Evolutionary conservation across 2,329 filamentous ascomycete species (phyloP), one percentile per base, ranked within the genome.

Genomic region (Colletotrichum lupini): DNA sequence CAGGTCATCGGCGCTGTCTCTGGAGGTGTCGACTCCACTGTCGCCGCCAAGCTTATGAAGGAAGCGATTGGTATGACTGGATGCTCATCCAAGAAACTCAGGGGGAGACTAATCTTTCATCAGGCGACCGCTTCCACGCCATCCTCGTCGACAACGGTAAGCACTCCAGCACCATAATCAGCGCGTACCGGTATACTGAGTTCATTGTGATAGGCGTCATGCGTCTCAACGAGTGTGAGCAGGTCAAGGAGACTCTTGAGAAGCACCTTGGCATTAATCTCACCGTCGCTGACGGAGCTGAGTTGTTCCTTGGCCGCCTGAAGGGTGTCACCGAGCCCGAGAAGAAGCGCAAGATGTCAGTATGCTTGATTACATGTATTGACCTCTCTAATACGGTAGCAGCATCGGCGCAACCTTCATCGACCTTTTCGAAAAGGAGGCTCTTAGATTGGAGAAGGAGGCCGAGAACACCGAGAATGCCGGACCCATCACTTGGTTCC

Each of bases 231-330:
- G 97, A 98, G 83, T 95, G 93, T 76, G 85, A 92, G 76, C 87
- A 92, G 78, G 97, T 98, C 65, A 92, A 97, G 83, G 87, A 95
- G 82, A 95, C 91, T 0, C 89, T 98, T 2, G 88, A 88, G 1
- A 82, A 95, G 79, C 92, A 97, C 76, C 89, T 98, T 1, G 94
- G 94, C 1, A 97, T 98, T 82, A 97, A 98, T 82, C 87, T 98
- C 3, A 97, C 94, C 0, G 92, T 98, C 32, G 91, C 97, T 2
- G 93, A 98, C 80, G 95, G 91, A 0, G 88, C 89, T 11, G 87
- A 97, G 74, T 85, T 89, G 30, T 98, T 98, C 87, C 86, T 98
- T n/a, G 85, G 85, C 35, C 88, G 91, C 28, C 90, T 98, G 1
- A 89, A 90, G 76, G 96, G 95, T 22, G 90, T 98, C 30, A 86